Evolutionary conservation across 805 yeast species (phyloP), one percentile per base, ranked within the genome.

Genomic region (Wickerhamomyces rabaulensis): DNA sequence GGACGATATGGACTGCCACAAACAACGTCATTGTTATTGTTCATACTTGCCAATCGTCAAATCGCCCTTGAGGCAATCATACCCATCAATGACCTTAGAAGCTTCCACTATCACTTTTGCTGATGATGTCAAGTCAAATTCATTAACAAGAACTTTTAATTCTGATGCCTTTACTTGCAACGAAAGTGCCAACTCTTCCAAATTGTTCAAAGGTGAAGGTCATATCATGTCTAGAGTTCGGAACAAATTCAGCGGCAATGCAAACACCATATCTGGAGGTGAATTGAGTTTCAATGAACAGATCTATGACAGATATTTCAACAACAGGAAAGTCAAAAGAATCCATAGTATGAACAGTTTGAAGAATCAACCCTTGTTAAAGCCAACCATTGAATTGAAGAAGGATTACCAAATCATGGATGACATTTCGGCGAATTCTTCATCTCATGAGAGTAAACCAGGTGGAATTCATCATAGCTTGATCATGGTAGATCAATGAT

Each of bases 31-130:
- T 21, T 52, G 57, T 41, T 47, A 45, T 40, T 55, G 53, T 16
- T 23, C 46, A 12, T 29, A 48, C 26, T 27, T 52, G 6, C 47
- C 55, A 10, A 43, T 56, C 21, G 50, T 51, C 6, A 43, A 39
- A 7, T 55, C 58, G 2, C 55, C 56, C 4, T 50, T 50, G 9
- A 48, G 42, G 10, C 17, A 33, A 16, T 33, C 20, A n/a, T 33
- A 33, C 20, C 20, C 36, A 13, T 27, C 31, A 13, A 13, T 27
- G 6, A 27, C 27, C 31, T n/a, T 13, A 4, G 31, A 27, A 13
- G n/a, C n/a, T n/a, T n/a, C 12, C n/a, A 10, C 13, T 33, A 20
- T 33, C 5, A 16, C 4, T 2, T 33, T 33, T 16, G 20, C 10
- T 7, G 20, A n/a, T 33, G 20, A 33, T 6, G 36, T 33, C 36